Conservation (phyloP, 768 basidiomycete genomes). For the Chlorophyllum brunneum region DNA sequence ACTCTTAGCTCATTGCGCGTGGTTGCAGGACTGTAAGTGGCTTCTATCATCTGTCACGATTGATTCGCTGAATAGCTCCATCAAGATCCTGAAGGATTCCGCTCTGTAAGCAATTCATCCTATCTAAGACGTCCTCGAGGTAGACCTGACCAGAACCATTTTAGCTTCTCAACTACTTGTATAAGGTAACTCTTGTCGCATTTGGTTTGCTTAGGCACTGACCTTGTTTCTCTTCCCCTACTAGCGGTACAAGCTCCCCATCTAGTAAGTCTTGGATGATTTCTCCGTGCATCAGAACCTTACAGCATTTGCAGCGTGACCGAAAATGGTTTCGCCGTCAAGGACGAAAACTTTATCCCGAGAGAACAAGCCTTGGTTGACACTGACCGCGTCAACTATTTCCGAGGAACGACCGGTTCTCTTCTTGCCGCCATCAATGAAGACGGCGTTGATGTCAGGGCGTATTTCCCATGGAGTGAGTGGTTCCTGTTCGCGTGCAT, state of each 20-base stretch:
- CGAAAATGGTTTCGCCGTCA: conserved; percentile 72
- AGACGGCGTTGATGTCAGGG: conserved; percentile 58
- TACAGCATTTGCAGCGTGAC: conserved; percentile 44
- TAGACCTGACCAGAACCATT: conserved; percentile 5
- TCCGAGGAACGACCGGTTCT: conserved; percentile 51
- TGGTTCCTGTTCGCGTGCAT: conserved; percentile 8
- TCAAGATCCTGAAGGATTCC: conserved; percentile 65
- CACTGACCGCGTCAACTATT: conserved; percentile 64
- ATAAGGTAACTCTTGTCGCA: conserved; percentile 40
- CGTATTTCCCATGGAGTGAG: conserved; percentile 71
- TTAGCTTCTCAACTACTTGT: conserved; percentile 64
- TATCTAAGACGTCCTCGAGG: not conserved
- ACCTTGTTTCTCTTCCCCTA: conserved; percentile 29
- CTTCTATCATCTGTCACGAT: not conserved
- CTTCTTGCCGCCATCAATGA: conserved; percentile 55
- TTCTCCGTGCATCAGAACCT: conserved; percentile 1
- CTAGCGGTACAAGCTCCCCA: conserved; percentile 37
- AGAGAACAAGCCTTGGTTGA: conserved; percentile 53
- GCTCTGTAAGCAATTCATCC: conserved; percentile 34
- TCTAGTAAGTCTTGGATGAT: conserved; percentile 25
- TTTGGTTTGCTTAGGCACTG: conserved; percentile 21
- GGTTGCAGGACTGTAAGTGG: conserved; percentile 60
- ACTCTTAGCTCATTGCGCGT: conserved; percentile 51
- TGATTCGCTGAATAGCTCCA: not conserved
- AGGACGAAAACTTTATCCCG: conserved; percentile 53